A percentile compares a stretch with the other conserved stretches of the same genome.
Conservation (phyloP, 106 monocot genomes). For the Alisma plantagoaquatica region DNA sequence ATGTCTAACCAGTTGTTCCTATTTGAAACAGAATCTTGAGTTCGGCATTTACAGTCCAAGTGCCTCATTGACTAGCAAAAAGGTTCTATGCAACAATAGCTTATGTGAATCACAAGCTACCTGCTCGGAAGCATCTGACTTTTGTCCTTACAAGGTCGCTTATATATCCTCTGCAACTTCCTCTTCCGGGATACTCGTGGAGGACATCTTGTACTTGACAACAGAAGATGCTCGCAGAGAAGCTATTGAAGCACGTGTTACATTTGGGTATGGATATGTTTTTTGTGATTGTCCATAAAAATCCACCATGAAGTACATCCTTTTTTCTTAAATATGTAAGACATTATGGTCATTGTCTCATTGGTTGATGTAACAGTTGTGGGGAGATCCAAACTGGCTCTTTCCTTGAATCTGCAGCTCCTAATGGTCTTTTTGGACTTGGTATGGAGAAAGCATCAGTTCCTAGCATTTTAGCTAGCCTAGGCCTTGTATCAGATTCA, state of each 20-base stretch:
- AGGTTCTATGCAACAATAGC: constrained; percentile 50
- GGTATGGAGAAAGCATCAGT: constrained; percentile 76
- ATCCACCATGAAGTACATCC: background rate
- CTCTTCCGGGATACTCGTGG: constrained; percentile 63
- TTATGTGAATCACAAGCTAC: constrained; percentile 39
- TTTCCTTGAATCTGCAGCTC: constrained; percentile 78
- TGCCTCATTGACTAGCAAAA: constrained; percentile 60
- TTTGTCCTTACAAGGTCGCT: constrained; percentile 57
- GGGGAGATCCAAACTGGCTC: constrained; percentile 85
- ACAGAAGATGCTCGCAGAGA: constrained; percentile 39
- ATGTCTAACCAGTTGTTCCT: no score
- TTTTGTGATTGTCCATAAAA: background rate
- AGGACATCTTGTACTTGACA: constrained; percentile 76
- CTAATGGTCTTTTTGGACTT: constrained; percentile 92
- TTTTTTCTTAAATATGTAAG: background rate
- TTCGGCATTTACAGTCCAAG: constrained; percentile 62
- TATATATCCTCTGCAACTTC: constrained; percentile 82
- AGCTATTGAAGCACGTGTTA: constrained; percentile 46
- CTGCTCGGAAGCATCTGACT: constrained; percentile 27
- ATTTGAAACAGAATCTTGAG: constrained; percentile 33
- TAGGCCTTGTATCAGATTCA: constrained; percentile 66
- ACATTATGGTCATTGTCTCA: constrained; percentile 1
- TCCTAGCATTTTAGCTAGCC: constrained; percentile 70
- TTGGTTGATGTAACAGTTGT: constrained; percentile 51
- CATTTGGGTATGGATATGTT: constrained; percentile 59